These are phyloP conservation scores for Claviceps sp. DNA, from an alignment of 2,329 filamentous ascomycete genomes.

Conservation along the genomic window DNA sequence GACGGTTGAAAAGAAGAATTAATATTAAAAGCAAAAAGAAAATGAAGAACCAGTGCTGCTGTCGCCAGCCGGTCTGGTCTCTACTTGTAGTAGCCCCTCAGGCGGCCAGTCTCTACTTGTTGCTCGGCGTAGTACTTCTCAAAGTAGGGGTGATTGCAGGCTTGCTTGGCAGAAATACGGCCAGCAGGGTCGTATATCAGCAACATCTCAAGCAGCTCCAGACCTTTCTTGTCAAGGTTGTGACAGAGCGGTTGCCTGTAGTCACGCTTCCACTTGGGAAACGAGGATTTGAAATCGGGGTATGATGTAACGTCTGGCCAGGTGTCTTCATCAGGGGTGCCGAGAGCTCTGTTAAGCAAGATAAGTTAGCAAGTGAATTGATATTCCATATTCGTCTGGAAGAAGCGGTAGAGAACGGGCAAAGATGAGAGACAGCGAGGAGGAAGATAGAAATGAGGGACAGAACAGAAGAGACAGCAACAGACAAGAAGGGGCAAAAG, in stretches of 20 bases:
- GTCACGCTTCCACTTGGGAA: constrained; percentile 80
- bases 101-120: constrained; percentile 14
- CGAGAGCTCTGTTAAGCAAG: constrained; percentile 44
- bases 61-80: constrained; percentile 10
- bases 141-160: constrained; percentile 77
- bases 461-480: neutral
- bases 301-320: constrained; percentile 94
- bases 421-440: too few species aligned
- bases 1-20: neutral
- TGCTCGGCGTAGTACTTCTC: constrained; percentile 24
- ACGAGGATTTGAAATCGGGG: constrained; percentile 84
- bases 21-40: neutral
- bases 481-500: neutral
- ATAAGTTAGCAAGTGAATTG: too few species aligned
- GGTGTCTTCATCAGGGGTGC: constrained; percentile 66
- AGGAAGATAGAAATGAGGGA: neutral
- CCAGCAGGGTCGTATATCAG: constrained; percentile 79
- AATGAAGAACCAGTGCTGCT: constrained; percentile 9
- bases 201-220: constrained; percentile 55
- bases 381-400: too few species aligned
- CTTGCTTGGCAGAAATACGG: constrained; percentile 80
- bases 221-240: constrained; percentile 57
- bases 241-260: constrained; percentile 51
- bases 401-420: too few species aligned
- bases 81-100: constrained; percentile 25